Evolutionary conservation across 2,329 filamentous ascomycete species (phyloP).

Genomic region (Endocalyx cinctus): DNA sequence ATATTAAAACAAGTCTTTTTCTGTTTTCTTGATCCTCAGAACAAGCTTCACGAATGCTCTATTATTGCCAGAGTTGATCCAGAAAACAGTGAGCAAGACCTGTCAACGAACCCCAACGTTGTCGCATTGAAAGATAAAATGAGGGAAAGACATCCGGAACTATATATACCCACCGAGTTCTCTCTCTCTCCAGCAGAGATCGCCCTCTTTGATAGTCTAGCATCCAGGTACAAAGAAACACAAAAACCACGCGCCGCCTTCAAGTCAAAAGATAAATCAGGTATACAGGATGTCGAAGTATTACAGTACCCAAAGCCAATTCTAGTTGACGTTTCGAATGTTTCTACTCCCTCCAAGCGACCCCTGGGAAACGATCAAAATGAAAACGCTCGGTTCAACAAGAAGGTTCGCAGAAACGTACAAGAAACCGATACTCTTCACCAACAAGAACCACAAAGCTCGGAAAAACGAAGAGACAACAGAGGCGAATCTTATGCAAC

Average conservation of each 20-base stretch:
- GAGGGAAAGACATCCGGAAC: constrained; percentile 40
- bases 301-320: constrained; percentile 22
- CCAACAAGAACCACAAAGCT: constrained; percentile 7
- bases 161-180: constrained; percentile 38
- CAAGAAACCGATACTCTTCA: constrained; percentile 20
- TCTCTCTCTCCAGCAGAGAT: constrained; percentile 31
- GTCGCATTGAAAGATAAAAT: constrained; percentile 41
- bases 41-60: constrained; percentile 21
- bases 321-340: constrained; percentile 22
- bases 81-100: constrained; percentile 12
- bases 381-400: constrained; percentile 11
- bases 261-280: constrained; percentile 14
- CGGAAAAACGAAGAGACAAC: constrained; percentile 5
- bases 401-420: constrained; percentile 12
- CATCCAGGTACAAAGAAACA: constrained; percentile 17
- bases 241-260: constrained; percentile 7
- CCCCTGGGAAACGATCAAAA: constrained; percentile 14
- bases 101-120: constrained; percentile 38
- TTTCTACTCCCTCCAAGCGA: constrained; percentile 13
- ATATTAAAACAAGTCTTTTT: constrained; percentile 20
- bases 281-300: constrained; percentile 23
- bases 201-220: constrained; percentile 23
- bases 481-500: constrained; percentile 20
- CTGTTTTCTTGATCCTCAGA: constrained; percentile 20
- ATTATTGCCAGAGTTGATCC: constrained; percentile 16